phyloP scores from a whole-genome alignment of 164 flowering plant genomes.

The Buxus sempervirens region DNA sequence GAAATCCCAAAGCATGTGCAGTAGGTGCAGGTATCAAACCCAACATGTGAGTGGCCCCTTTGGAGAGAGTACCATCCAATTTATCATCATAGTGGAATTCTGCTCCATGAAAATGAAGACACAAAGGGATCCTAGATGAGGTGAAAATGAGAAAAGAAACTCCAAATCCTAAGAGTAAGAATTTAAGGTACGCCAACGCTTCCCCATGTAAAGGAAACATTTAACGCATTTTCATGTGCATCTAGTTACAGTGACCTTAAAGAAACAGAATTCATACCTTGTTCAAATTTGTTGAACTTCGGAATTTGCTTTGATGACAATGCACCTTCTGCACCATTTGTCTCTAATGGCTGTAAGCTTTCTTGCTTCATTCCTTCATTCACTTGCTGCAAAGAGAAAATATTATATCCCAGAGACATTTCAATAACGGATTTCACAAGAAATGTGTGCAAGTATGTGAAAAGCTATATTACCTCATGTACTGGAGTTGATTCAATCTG shows the following conservation, averaged over 20 bases:
- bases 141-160: too few relatives aligned
- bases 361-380: slow-evolving; percentile 18
- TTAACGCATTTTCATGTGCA: background rate
- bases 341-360: too few relatives aligned
- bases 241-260: background rate
- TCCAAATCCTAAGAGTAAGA: background rate
- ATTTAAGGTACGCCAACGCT: background rate
- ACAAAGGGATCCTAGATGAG: too few relatives aligned
- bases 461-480: slow-evolving; percentile 18
- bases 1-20: slow-evolving; percentile 53
- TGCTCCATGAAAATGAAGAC: too few relatives aligned
- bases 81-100: slow-evolving; percentile 22
- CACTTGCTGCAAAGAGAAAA: slow-evolving; percentile 10
- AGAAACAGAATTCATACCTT: slow-evolving; percentile 23
- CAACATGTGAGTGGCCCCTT: slow-evolving; percentile 41
- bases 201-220: background rate
- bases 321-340: slow-evolving; percentile 12
- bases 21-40: slow-evolving; percentile 57
- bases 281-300: slow-evolving; percentile 8
- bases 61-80: slow-evolving; percentile 24
- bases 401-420: background rate
- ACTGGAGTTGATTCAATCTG: slow-evolving; percentile 8
- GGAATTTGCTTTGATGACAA: slow-evolving; percentile 30
- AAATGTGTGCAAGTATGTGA: background rate
- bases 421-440: background rate